Evolutionary conservation across 148 eudicot genomes (phyloP), one percentile per base, ranked within the genome.

Genomic region (Fagopyrum homotropicum): DNA sequence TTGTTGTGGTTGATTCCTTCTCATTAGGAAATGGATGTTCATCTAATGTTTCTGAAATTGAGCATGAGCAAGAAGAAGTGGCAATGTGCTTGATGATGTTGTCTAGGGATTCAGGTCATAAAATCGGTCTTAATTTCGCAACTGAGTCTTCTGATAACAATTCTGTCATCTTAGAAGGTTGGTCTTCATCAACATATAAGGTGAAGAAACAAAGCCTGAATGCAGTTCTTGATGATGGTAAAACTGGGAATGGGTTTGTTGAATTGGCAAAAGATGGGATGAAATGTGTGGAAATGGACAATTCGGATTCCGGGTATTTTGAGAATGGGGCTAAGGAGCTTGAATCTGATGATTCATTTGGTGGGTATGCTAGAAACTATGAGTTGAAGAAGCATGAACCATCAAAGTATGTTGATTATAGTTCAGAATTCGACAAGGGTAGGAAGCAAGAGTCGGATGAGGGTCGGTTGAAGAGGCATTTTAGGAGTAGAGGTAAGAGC

Each of bases 61-160:
- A 87, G 75, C 86, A 74, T 48, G 97, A 90, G 9, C 91, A 90
- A 70, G 97, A 88, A 73, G 98, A 94, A 45, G 86, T 90, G 15
- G 97, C 98, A 66, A 71, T 86, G 80, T 87, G 88, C 69, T 90
- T 94, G 86, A 88, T 94, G 90, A 86, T 94, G 97, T 64, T 94
- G 52, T 91, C 93, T 70, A 87, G 87, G 84, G 98, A 94, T 79
- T 86, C 82, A 15, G 68, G 68, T 1, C 68, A 61, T 9, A 61
- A 11, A 15, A 43, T 3, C 10, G 68, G 43, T 61, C 9, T 69
- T 9, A 76, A 82, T 74, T 82, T 87, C 11, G 79, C 82, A 64
- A 84, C 82, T 7, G 98, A 91, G 63, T 88, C 96, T 6, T 90
- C 93, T 10, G 96, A 89, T 76, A 89, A 91, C 63, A 85, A 86